Evolutionary conservation across 768 basidiomycete genomes (phyloP).

Genomic region (Phylloporus scabripes): DNA sequence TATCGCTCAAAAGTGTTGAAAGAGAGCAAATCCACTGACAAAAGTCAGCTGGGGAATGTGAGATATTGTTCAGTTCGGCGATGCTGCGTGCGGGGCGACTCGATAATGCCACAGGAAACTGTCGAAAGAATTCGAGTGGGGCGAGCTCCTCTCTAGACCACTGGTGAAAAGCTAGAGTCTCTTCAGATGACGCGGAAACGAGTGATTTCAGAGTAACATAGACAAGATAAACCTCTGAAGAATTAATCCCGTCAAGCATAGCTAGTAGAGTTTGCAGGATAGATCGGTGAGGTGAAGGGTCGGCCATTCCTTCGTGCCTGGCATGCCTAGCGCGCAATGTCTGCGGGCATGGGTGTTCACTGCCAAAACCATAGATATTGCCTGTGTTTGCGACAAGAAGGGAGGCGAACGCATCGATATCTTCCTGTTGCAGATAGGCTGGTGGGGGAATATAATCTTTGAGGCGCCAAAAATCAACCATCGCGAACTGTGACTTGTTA

Average conservation of each 20-base stretch:
- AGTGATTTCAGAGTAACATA: conserved; percentile 62
- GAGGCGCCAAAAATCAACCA: conserved; percentile 75
- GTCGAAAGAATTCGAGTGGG: conserved; percentile 46
- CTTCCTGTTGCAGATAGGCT: conserved; percentile 54
- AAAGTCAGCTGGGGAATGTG: conserved; percentile 47
- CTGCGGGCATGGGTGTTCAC: conserved; percentile 41
- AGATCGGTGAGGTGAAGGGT: conserved; percentile 39
- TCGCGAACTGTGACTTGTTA: conserved; percentile 43
- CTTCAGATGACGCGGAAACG: conserved; percentile 36
- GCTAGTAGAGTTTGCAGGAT: conserved; percentile 49
- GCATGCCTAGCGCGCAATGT: conserved; percentile 38
- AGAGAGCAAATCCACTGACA: conserved; percentile 57
- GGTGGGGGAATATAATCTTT: conserved; percentile 66
- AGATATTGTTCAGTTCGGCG: conserved; percentile 27
- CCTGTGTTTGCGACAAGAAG: conserved; percentile 58
- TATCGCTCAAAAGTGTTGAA: conserved; percentile 51
- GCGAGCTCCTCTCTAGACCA: conserved; percentile 39
- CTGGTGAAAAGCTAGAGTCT: conserved; percentile 22
- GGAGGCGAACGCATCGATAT: conserved; percentile 66
- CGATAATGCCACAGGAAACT: conserved; percentile 37
- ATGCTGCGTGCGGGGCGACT: conserved; percentile 34
- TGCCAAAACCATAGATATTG: conserved; percentile 53
- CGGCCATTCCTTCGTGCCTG: conserved; percentile 16
- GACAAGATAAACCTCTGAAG: conserved; percentile 48
- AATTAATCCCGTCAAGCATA: conserved; percentile 51